Base-by-base conservation (phyloP, 208 protist species). In the Trypanosomatidae sp. region DNA sequence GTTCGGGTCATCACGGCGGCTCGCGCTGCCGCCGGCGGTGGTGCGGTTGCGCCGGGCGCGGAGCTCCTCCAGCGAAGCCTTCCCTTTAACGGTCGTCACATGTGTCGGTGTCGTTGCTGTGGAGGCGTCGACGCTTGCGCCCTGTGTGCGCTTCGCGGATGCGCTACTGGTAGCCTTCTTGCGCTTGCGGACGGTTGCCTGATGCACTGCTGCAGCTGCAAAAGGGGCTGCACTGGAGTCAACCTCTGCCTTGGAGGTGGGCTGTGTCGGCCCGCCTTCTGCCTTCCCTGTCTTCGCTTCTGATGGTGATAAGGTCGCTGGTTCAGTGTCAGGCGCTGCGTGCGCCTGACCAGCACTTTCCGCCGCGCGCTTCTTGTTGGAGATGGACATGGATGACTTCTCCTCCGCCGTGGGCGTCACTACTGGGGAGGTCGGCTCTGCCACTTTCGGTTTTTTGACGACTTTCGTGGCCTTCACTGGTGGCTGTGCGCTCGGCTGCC, bases 41-140 rank as follows among this genome's bases (percentile, higher is more conserved):
- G 73, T 77, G 70, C 80, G 80, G 62, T 85, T 82, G 58, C 85
- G 82, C 33, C 74, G 76, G 17, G 82, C 82, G 6, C 85, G 85
- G 36, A 90, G 70, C 73, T 83, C 72, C 68, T 87, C 80, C n/a
- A 87, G 66, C 4, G 76, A 78, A 3, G 52, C 43, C 44, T 71
- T 76, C 1, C 77, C 73, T 50, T 84, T 87, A 46, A 90, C 82
- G 3, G 73, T 85, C 9, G 72, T 87, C 25, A 86, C 75, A 5
- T 77, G 72, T n/a, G 77, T 66, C 2, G 68, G 55, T 12, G 84
- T 76, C 41, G 73, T 67, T 30, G 56, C 19, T 2, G 59, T 69
- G 19, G 74, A 66, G 28, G 52, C 56, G 3, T 70, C 55, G 10
- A 73, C 69, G 41, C 73, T 74, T 33, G 62, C 41, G 30, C 71